phyloP scores from a whole-genome alignment of 2,329 filamentous ascomycete genomes.

The Penicillium italicum region DNA sequence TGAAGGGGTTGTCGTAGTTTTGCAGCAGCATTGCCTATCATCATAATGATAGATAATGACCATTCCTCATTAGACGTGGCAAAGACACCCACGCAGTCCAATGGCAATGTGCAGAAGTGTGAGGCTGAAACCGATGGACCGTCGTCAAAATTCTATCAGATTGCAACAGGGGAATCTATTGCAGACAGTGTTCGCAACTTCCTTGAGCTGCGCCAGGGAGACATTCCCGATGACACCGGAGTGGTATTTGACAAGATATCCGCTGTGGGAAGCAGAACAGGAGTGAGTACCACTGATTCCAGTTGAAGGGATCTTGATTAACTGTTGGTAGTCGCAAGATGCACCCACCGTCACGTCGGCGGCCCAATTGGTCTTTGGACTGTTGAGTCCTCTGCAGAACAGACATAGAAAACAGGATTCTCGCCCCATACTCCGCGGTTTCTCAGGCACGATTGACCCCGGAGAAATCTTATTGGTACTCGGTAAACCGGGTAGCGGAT shows the following conservation, averaged over 20 bases:
- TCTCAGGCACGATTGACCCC: background rate
- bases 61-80: background rate
- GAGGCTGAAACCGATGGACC: background rate
- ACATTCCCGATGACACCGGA: background rate
- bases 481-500: background rate
- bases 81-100: background rate
- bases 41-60: background rate
- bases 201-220: background rate
- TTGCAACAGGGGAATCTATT: background rate
- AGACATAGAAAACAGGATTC: background rate
- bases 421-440: background rate
- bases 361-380: background rate
- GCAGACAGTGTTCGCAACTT: background rate
- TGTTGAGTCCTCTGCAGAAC: background rate
- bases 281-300: background rate
- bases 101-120: background rate
- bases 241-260: background rate
- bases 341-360: background rate
- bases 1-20: background rate
- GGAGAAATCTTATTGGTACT: background rate
- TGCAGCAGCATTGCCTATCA: background rate
- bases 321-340: background rate
- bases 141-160: background rate
- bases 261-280: background rate
- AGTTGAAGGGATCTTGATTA: background rate